phyloP scores from a whole-genome alignment of 2,329 filamentous ascomycete species.

The Colletotrichum sp. region DNA sequence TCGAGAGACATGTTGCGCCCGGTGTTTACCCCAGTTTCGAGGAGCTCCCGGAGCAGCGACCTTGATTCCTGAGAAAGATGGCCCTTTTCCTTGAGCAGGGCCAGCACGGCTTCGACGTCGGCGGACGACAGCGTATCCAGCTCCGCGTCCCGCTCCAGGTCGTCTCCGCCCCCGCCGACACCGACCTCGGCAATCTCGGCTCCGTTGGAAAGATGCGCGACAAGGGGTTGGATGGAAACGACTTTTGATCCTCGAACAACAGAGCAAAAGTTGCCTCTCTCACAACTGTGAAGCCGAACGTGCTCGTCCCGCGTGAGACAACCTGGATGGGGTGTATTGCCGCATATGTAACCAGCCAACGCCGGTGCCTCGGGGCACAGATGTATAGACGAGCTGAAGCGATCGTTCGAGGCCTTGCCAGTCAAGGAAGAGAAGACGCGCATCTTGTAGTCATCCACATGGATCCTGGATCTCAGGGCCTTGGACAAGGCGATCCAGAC shows the following conservation, averaged over 20 bases:
- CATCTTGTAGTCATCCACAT: slow-evolving; percentile 83
- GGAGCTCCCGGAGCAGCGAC: slow-evolving; percentile 3
- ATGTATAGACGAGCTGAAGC: slow-evolving; percentile 45
- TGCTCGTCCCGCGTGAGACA: slow-evolving; percentile 71
- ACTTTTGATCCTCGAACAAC: slow-evolving; percentile 54
- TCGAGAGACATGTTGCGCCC: slow-evolving; percentile 39
- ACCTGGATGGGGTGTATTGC: slow-evolving; percentile 72
- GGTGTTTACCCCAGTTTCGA: slow-evolving; percentile 20
- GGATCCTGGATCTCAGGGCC: slow-evolving; percentile 72
- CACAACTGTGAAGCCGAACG: slow-evolving; percentile 84
- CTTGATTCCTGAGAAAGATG: slow-evolving; percentile 26
- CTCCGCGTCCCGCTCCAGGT: slow-evolving; percentile 72
- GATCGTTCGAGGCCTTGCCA: slow-evolving; percentile 43
- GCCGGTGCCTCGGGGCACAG: slow-evolving; percentile 66
- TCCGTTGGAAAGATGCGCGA: slow-evolving; percentile 67
- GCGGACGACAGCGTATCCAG: slow-evolving; percentile 63
- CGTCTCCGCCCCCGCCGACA: slow-evolving; percentile 79
- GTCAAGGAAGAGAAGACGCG: slow-evolving; percentile 72
- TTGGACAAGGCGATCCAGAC: slow-evolving; percentile 85
- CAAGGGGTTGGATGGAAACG: slow-evolving; percentile 80
- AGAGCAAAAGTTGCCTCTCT: slow-evolving; percentile 70
- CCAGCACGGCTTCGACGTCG: slow-evolving; percentile 55
- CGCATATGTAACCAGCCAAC: slow-evolving; percentile 76
- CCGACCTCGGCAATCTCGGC: slow-evolving; percentile 74
- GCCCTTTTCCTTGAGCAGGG: slow-evolving; percentile 29